Percentiles rank a stretch among this genome's conserved stretches.
These are phyloP conservation scores for Gynostemma pentaphyllum DNA, from an alignment of 306 rosid genomes.

Conservation along the genomic window DNA sequence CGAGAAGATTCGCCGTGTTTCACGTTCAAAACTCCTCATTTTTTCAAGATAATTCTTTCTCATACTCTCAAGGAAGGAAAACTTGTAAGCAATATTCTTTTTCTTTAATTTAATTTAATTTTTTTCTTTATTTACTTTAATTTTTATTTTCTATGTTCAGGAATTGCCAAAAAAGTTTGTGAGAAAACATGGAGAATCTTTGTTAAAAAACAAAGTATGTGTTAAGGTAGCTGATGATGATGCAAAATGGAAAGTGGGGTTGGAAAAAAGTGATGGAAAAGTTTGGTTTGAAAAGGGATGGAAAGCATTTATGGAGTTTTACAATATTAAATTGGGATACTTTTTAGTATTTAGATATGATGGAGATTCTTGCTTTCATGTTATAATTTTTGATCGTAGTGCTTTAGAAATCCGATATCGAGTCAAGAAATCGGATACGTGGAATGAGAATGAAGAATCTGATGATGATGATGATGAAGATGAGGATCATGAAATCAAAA, in stretches of 20 bases:
- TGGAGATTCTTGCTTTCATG: too few relatives aligned
- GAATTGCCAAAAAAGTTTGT: constrained; percentile 7
- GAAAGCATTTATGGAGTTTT: constrained; percentile 3
- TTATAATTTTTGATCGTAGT: too few relatives aligned
- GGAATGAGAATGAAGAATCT: too few relatives aligned
- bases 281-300: constrained; percentile 11
- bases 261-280: background rate
- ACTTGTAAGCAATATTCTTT: background rate
- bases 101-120: background rate
- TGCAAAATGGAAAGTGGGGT: constrained; percentile 3
- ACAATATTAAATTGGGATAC: background rate
- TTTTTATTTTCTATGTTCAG: background rate
- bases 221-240: constrained; percentile 10
- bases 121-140: background rate
- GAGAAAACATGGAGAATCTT: background rate
- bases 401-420: too few relatives aligned
- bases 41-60: background rate
- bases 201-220: background rate
- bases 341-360: background rate
- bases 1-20: too few relatives aligned
- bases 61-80: background rate
- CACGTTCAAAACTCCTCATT: background rate
- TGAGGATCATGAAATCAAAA: background rate
- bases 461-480: background rate
- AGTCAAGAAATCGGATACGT: background rate